These are phyloP conservation scores for Eutypella sp. DNA, from an alignment of 2,329 filamentous ascomycete genomes.

Conservation along the genomic window DNA sequence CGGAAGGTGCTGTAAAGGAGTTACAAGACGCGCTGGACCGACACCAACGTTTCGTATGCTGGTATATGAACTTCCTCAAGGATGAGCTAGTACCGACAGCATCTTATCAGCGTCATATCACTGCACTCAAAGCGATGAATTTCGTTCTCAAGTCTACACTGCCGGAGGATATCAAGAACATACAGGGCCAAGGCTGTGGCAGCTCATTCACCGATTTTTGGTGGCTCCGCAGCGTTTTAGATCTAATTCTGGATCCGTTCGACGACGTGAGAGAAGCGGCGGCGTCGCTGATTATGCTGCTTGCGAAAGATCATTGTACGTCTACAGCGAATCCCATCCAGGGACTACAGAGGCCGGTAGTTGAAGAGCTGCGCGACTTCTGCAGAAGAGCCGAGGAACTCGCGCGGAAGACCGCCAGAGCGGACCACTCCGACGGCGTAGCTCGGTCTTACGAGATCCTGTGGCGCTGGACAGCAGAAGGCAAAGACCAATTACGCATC, in stretches of 20 bases:
- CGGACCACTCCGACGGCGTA: slow-evolving; percentile 88
- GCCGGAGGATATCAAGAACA: slow-evolving; percentile 37
- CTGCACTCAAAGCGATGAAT: slow-evolving; percentile 65
- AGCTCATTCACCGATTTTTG: slow-evolving; percentile 37
- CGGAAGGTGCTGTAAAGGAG: slow-evolving; percentile 5
- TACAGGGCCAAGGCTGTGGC: slow-evolving; percentile 35
- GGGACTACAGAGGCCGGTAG: slow-evolving; percentile 11
- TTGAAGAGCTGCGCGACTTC: slow-evolving; percentile 40
- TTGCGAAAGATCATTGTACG: slow-evolving; percentile 33
- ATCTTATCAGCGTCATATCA: slow-evolving; percentile 86
- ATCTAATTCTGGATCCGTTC: slow-evolving; percentile 83
- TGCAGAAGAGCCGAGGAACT: slow-evolving; percentile 48
- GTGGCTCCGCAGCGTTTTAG: slow-evolving; percentile 63
- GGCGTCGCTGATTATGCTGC: slow-evolving; percentile 45
- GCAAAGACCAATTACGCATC: slow-evolving; percentile 42
- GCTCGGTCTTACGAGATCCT: slow-evolving; percentile 71
- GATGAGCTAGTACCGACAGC: slow-evolving; percentile 72
- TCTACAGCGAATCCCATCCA: slow-evolving; percentile 8
- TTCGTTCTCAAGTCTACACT: slow-evolving; percentile 56
- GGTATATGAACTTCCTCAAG: slow-evolving; percentile 69
- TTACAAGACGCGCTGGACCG: slow-evolving; percentile 37
- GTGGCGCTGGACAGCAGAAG: slow-evolving; percentile 49
- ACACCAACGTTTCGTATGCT: slow-evolving; percentile 63
- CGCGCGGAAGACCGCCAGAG: slow-evolving; percentile 69
- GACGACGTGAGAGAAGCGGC: slow-evolving; percentile 75